Conservation (phyloP, 1,284 basidiomycete genomes). For the Pyrrhoderma noxium region DNA sequence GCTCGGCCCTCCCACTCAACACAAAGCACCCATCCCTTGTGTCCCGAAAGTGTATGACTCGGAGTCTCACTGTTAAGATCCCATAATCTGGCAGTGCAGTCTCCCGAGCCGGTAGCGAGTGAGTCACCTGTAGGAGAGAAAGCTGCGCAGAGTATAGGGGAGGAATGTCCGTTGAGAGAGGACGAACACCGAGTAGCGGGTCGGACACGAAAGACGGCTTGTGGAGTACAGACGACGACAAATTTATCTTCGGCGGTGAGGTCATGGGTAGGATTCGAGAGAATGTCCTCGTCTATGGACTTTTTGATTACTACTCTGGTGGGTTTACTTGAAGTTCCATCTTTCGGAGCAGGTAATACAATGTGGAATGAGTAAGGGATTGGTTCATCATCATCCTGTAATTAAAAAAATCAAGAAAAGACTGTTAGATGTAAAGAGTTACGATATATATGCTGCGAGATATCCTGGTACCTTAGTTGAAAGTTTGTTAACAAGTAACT, state of each 20-base stretch:
- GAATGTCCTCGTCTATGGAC: slow-evolving; percentile 74
- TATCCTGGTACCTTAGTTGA: slow-evolving; percentile 51
- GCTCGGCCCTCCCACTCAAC: slow-evolving; percentile 97
- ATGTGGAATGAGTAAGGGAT: slow-evolving; percentile 88
- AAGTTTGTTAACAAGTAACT: slow-evolving; percentile 81
- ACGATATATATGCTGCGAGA: slow-evolving; percentile 15
- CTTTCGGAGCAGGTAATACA: slow-evolving; percentile 47
- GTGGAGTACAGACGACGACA: slow-evolving; percentile 83
- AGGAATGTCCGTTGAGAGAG: slow-evolving; percentile 85
- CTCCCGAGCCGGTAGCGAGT: slow-evolving; percentile 93
- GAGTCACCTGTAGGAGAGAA: slow-evolving; percentile 91
- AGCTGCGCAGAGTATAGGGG: slow-evolving; percentile 91
- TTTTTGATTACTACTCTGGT: slow-evolving; percentile 74
- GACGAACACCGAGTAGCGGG: slow-evolving; percentile 91
- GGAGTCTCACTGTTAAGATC: slow-evolving; percentile 92
- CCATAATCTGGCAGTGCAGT: slow-evolving; percentile 91
- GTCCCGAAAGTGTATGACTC: slow-evolving; percentile 81
- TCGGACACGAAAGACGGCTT: slow-evolving; percentile 92
- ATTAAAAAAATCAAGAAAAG: not conserved
- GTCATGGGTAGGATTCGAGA: slow-evolving; percentile 59
- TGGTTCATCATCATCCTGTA: slow-evolving; percentile 69
- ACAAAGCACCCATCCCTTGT: slow-evolving; percentile 93
- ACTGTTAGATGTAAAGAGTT: not conserved
- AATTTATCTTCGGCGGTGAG: slow-evolving; percentile 87
- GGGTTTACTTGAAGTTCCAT: slow-evolving; percentile 47